A percentile compares a stretch with the other conserved stretches of the same genome.
phyloP scores from a whole-genome alignment of 2,329 filamentous ascomycete genomes.

The Pyrenophora teres region DNA sequence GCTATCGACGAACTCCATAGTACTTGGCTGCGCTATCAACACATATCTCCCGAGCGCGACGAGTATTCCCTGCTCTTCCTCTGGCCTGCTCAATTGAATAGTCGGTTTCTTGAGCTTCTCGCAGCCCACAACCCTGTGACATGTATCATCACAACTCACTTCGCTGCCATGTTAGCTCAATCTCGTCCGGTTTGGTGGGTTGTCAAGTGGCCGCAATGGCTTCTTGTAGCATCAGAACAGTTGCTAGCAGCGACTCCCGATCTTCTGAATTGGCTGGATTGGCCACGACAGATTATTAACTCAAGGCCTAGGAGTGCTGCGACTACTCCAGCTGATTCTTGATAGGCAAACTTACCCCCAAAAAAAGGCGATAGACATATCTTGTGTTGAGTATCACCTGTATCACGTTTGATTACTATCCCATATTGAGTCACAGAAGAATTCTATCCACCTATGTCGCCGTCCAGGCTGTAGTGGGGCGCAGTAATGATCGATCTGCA shows the following conservation, averaged over 20 bases:
- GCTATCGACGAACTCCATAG: conserved; percentile 34
- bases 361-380: background rate
- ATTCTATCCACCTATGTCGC: too few relatives aligned
- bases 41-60: conserved; percentile 27
- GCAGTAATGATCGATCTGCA: too few relatives aligned
- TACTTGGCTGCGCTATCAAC: conserved; percentile 23
- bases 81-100: conserved; percentile 31
- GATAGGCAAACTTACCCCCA: background rate
- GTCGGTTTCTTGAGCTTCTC: conserved; percentile 33
- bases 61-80: conserved; percentile 30
- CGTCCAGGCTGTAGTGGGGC: too few relatives aligned
- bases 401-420: too few relatives aligned
- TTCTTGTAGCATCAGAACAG: conserved; percentile 29
- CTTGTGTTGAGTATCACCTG: too few relatives aligned
- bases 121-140: conserved; percentile 34
- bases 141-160: conserved; percentile 35
- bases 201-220: conserved; percentile 35
- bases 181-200: conserved; percentile 35
- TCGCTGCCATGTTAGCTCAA: conserved; percentile 31
- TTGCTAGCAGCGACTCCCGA: conserved; percentile 32
- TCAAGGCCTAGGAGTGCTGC: conserved; percentile 7
- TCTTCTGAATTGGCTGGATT: conserved; percentile 35
- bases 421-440: too few relatives aligned
- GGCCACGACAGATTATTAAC: conserved; percentile 29
- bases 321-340: background rate